Evolutionary conservation across 495 filamentous ascomycete species (phyloP).

Genomic region (Aspergillus leporis): DNA sequence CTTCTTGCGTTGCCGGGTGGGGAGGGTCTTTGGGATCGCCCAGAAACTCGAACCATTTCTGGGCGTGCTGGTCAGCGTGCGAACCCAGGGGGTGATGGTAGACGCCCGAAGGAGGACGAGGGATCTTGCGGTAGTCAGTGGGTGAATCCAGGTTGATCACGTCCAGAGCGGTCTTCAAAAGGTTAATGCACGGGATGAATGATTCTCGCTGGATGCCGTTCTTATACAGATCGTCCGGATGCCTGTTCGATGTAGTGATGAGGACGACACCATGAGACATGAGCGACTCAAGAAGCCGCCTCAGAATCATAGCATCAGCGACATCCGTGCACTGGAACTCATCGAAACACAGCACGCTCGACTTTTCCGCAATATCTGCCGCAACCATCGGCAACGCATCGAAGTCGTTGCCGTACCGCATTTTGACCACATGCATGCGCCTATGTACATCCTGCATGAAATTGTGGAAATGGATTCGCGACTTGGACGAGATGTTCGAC

Average conservation of each 20-base stretch:
- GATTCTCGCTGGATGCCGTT: conserved; percentile 96
- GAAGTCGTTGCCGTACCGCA: conserved; percentile 83
- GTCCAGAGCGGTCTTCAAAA: conserved; percentile 76
- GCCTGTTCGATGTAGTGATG: conserved; percentile 95
- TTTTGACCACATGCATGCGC: conserved; percentile 85
- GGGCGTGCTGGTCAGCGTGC: conserved; percentile 74
- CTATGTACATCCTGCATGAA: conserved; percentile 99
- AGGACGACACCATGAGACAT: conserved; percentile 97
- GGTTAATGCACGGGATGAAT: conserved; percentile 92
- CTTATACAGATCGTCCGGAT: conserved; percentile 93
- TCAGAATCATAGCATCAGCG: conserved; percentile 96
- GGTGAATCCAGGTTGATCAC: conserved; percentile 94
- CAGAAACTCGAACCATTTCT: conserved; percentile 93
- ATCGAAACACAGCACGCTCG: conserved; percentile 92
- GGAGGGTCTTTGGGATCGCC: conserved; percentile 82
- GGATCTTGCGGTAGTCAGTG: conserved; percentile 96
- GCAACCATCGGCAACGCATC: conserved; percentile 92
- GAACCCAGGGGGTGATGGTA: conserved; percentile 85
- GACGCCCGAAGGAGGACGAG: conserved; percentile 87
- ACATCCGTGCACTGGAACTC: conserved; percentile 99
- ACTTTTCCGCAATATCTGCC: conserved; percentile 83
- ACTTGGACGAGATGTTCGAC: conserved; percentile 75
- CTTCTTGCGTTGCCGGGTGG: conserved; percentile 72
- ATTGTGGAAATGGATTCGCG: conserved; percentile 97
- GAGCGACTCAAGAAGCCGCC: conserved; percentile 81